Base-by-base conservation (phyloP, 352 stramenopile species). In the Pythium catenulatum region DNA sequence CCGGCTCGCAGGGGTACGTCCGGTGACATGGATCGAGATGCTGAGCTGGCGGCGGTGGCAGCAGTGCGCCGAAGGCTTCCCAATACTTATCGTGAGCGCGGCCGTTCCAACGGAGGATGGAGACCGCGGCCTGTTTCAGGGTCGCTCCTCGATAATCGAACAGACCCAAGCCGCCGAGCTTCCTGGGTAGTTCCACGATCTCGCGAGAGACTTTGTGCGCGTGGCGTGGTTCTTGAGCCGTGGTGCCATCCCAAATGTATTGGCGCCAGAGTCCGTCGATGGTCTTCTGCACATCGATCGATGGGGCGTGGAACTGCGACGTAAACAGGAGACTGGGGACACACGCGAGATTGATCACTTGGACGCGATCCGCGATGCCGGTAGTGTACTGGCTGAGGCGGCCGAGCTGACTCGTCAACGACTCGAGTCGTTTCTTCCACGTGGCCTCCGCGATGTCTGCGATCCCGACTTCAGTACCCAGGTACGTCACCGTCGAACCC, bases 381-480 rank as follows among this genome's bases (percentile, higher is more conserved):
- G 72, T 80, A 1, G 72, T 46, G 39, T 80, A 80, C 6, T 56
- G 39, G 25, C 63, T 74, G 39, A 74, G 21, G 3, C 37, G 36
- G 63, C 63, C 63, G 30, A 74, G 63, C 4, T 25, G 8, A 3
- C 7, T 5, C 11, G 54, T 43, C 13, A 74, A n/a, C 41, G 17
- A 27, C 5, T 34, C 2, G 3, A 54, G 2, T 8, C 63, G 63
- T 13, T 37, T 39, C 23, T 4, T 25, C 63, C 69, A 46, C 4
- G 32, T 82, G 36, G 36, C 37, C 25, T 66, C 23, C 23, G 21
- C 17, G 4, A 74, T n/a, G 5, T 80, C 69, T 1, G 68, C 41
- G 23, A 84, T 23, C 1, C 80, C 80, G 4, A 87, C 68, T 17
- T 79, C 45, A 15, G 86, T 61, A 1, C 81, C 82, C 0, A 90